Percentiles rank a stretch among this genome's conserved stretches.
phyloP scores from a whole-genome alignment of 208 protist genomes.

The Trypanosoma boissoni region DNA sequence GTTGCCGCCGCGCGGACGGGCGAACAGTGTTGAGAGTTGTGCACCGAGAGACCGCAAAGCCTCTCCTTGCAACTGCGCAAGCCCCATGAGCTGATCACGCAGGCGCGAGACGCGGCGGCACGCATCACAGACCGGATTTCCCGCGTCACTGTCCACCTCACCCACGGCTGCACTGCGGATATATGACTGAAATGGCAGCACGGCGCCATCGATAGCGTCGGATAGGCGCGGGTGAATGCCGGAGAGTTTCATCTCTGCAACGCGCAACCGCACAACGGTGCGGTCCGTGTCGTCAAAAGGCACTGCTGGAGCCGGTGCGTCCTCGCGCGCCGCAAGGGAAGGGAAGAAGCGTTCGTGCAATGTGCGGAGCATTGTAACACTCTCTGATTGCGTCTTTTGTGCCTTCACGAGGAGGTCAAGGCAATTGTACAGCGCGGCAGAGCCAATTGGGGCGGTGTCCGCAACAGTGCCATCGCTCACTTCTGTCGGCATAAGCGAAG shows the following conservation, averaged over 20 bases:
- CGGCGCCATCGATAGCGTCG: slow-evolving; percentile 5
- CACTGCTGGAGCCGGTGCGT: slow-evolving; percentile 1
- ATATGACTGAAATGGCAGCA: slow-evolving; percentile 17
- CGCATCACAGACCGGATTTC: neutral
- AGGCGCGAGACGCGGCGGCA: slow-evolving; percentile 8
- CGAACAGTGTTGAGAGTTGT: slow-evolving; percentile 14
- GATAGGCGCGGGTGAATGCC: slow-evolving; percentile 10
- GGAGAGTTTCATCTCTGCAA: slow-evolving; percentile 21
- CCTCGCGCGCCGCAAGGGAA: neutral
- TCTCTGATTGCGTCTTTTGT: slow-evolving; percentile 16
- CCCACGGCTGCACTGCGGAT: neutral
- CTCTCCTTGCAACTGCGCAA: slow-evolving; percentile 20
- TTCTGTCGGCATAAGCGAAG: too few species aligned
- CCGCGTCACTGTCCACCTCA: neutral
- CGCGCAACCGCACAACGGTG: slow-evolving; percentile 17
- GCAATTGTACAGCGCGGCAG: slow-evolving; percentile 2
- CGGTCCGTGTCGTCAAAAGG: slow-evolving; percentile 15
- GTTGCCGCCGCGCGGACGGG: neutral
- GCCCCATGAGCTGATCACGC: slow-evolving; percentile 21
- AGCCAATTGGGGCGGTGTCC: neutral
- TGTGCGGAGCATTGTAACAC: slow-evolving; percentile 4
- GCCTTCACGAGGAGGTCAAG: slow-evolving; percentile 18
- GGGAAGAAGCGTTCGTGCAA: slow-evolving; percentile 15
- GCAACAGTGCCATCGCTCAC: too few species aligned
- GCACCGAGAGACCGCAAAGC: slow-evolving; percentile 15